Conservation (phyloP, 768 basidiomycete genomes). For the Trametes villosa region DNA sequence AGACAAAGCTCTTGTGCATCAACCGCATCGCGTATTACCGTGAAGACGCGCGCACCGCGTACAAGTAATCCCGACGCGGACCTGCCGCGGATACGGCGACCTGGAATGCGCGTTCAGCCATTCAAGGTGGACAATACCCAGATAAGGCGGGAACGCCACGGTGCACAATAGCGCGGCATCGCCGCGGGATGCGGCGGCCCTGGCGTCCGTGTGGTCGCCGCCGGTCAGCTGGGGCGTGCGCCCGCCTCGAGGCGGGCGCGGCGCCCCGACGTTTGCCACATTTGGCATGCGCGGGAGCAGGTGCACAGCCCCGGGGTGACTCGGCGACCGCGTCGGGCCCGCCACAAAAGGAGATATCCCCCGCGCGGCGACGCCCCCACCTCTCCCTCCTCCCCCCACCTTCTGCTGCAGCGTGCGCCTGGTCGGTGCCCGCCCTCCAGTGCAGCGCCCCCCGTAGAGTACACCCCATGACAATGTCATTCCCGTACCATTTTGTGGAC, state of each 20-base stretch:
- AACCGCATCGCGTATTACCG: no score
- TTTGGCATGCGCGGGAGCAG: neutral
- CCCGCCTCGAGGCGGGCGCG: conserved; percentile 12
- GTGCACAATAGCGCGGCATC: conserved; percentile 14
- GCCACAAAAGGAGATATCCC: conserved; percentile 15
- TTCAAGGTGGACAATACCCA: conserved; percentile 4
- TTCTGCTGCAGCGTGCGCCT: conserved; percentile 11
- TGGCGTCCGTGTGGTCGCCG: conserved; percentile 2
- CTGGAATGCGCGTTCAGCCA: conserved; percentile 1
- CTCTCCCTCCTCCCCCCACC: conserved; percentile 5
- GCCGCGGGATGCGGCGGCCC: neutral
- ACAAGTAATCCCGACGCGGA: no score
- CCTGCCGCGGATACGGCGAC: neutral
- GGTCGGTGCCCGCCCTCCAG: neutral
- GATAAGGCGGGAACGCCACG: conserved; percentile 1
- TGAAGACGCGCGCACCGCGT: no score
- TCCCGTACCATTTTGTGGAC: conserved; percentile 28
- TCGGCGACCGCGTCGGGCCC: conserved; percentile 18
- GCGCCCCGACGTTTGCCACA: conserved; percentile 14
- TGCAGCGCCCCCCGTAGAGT: conserved; percentile 12
- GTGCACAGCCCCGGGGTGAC: conserved; percentile 8
- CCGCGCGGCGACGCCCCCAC: neutral
- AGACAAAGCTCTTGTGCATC: no score
- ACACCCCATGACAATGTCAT: conserved; percentile 27
- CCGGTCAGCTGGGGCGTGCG: conserved; percentile 6